phyloP scores from a whole-genome alignment of 768 basidiomycete genomes.

The Trametes elegans region DNA sequence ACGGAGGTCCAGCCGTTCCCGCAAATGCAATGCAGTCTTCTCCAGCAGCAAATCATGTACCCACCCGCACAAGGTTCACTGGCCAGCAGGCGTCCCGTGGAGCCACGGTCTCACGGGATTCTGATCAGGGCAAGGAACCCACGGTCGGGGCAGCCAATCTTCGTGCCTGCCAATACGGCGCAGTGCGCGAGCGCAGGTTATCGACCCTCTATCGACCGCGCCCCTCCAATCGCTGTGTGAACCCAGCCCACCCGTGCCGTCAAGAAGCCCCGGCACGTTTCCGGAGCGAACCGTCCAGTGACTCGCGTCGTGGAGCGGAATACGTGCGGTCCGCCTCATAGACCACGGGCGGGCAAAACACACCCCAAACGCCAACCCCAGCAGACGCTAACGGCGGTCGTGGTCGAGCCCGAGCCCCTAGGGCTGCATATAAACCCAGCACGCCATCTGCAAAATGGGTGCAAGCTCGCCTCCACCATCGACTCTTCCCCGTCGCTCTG shows the following conservation, averaged over 20 bases:
- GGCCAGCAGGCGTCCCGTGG: neutral
- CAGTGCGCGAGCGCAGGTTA: neutral
- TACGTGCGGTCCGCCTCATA: neutral
- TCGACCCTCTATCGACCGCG: neutral
- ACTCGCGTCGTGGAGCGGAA: constrained; percentile 8
- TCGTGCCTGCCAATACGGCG: neutral
- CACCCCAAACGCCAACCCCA: neutral
- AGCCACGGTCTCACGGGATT: neutral
- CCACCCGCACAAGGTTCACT: neutral
- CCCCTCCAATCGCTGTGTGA: constrained; percentile 1
- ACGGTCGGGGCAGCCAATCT: neutral
- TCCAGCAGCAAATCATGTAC: neutral
- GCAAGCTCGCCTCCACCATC: neutral
- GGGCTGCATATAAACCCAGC: constrained; percentile 5
- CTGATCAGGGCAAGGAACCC: neutral
- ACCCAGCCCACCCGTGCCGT: constrained; percentile 2
- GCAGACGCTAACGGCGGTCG: neutral
- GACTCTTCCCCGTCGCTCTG: neutral
- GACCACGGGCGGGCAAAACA: neutral
- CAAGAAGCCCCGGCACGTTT: constrained; percentile 10
- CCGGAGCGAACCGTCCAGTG: constrained; percentile 5
- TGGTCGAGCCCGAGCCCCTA: neutral
- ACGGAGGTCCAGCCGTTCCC: neutral
- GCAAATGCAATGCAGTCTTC: neutral
- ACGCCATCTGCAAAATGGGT: neutral